Base-by-base conservation (phyloP, 768 basidiomycete species). In the Serendipita indica region DNA sequence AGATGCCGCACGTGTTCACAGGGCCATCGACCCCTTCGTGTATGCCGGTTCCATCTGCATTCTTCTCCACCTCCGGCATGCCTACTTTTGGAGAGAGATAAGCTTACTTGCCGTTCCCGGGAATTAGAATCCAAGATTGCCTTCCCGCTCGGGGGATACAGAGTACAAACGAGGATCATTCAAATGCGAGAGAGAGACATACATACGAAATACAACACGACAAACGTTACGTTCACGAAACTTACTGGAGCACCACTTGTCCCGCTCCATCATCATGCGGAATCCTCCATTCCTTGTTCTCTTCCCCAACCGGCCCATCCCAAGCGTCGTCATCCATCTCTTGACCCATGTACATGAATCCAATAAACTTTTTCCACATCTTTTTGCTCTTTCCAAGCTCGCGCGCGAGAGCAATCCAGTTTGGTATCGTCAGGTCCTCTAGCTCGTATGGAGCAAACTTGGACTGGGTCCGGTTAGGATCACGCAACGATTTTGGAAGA, bases 391-490 rank as follows among this genome's bases (percentile, higher is more conserved):
- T 61, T 3, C 68, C 66, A 62, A 93, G 66, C 66, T 74, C 70
- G 65, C 79, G 78, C 60, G 78, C 88, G 46, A 91, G 74, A 61
- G 71, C 72, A 56, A 86, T 69, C 82, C 86, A 93, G 58, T 80
- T 81, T 60, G 72, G 69, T 33, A 93, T 81, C 62, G 89, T 92
- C 72, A 93, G 72, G 67, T 93, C 89, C 58, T 61, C 62, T 79
- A 93, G 74, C 63, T 65, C 68, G 69, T 89, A 94, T 45, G 88
- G 86, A 59, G 81, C 77, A 60, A 77, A 82, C 64, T 74, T 75
- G 60, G 72, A 73, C 66, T 65, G 66, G 59, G 69, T 73, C 61
- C 66, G 67, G 39, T 73, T 68, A 59, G 60, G 49, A 39, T 70
- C 65, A 57, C 72, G 71, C 65, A 84, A 69, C 57, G 71, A 68